Evolutionary conservation across 2,329 filamentous ascomycete genomes (phyloP).

Genomic region (Cytospora schulzeri): DNA sequence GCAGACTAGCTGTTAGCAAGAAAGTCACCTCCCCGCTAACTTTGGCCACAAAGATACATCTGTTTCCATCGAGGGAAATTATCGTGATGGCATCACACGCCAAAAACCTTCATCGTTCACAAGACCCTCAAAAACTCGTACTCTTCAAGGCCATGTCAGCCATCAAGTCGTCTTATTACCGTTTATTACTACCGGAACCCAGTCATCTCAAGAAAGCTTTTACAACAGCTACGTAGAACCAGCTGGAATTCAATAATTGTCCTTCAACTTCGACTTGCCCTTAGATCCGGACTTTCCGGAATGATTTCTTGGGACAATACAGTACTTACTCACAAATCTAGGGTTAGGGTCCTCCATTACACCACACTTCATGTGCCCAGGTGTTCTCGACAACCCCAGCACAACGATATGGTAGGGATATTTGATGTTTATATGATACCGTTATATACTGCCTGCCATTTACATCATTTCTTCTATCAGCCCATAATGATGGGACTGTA

Average conservation of each 20-base stretch:
- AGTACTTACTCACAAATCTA: too few relatives aligned
- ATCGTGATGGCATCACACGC: constrained; percentile 28
- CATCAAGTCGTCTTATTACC: neutral
- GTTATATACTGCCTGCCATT: too few relatives aligned
- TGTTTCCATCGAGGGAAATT: constrained; percentile 30
- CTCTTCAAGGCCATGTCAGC: neutral
- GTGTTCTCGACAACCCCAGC: too few relatives aligned
- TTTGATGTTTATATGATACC: too few relatives aligned
- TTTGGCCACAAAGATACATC: neutral
- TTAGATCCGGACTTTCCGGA: neutral
- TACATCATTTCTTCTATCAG: too few relatives aligned
- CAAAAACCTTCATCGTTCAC: constrained; percentile 2
- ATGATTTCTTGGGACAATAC: too few relatives aligned
- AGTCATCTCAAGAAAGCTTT: neutral
- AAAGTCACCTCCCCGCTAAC: constrained; percentile 2
- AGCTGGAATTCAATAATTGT: neutral
- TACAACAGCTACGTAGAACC: neutral
- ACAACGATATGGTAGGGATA: too few relatives aligned
- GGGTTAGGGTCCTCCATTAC: too few relatives aligned
- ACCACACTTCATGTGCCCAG: too few relatives aligned
- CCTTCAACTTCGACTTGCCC: neutral
- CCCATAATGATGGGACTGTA: too few relatives aligned
- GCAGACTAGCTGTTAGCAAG: constrained; percentile 28
- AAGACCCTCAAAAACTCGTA: neutral
- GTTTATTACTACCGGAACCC: neutral